These are phyloP conservation scores for Mycena pura DNA, from an alignment of 768 basidiomycete genomes.

Conservation along the genomic window DNA sequence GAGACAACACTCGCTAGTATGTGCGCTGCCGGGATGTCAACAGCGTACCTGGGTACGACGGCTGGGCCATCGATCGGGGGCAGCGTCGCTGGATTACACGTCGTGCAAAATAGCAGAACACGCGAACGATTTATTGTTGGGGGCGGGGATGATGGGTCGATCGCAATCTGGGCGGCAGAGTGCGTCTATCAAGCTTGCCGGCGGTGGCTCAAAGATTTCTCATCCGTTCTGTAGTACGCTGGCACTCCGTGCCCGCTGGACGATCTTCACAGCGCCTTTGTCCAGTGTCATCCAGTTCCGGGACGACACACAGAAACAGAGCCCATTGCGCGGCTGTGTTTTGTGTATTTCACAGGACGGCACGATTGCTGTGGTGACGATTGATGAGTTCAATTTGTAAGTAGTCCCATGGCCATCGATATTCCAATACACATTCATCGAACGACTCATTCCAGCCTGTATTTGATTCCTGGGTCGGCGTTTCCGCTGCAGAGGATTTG, in stretches of 20 bases:
- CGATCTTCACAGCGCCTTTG: conserved; percentile 73
- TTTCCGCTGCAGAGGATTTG: conserved; percentile 69
- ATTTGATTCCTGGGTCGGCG: conserved; percentile 83
- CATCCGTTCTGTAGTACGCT: conserved; percentile 54
- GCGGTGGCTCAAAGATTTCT: neutral
- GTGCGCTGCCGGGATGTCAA: conserved; percentile 31
- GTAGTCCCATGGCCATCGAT: conserved; percentile 31
- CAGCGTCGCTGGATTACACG: conserved; percentile 55
- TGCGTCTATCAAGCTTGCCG: conserved; percentile 38
- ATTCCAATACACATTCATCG: no score
- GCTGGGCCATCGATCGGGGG: conserved; percentile 56
- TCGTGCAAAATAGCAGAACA: conserved; percentile 63
- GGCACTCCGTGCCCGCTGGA: conserved; percentile 73
- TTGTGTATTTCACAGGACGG: conserved; percentile 81
- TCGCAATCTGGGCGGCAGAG: conserved; percentile 76
- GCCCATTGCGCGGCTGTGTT: conserved; percentile 68
- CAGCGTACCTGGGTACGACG: conserved; percentile 50
- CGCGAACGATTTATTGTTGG: conserved; percentile 71
- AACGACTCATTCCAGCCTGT: conserved; percentile 66
- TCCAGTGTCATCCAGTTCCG: conserved; percentile 61
- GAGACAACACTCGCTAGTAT: conserved; percentile 52
- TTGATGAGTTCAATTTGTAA: conserved; percentile 82
- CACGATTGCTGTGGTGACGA: conserved; percentile 78
- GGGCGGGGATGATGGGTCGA: conserved; percentile 79
- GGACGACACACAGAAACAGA: conserved; percentile 54